Conservation (phyloP, 495 filamentous ascomycete genomes). For the Poronia punctata region DNA sequence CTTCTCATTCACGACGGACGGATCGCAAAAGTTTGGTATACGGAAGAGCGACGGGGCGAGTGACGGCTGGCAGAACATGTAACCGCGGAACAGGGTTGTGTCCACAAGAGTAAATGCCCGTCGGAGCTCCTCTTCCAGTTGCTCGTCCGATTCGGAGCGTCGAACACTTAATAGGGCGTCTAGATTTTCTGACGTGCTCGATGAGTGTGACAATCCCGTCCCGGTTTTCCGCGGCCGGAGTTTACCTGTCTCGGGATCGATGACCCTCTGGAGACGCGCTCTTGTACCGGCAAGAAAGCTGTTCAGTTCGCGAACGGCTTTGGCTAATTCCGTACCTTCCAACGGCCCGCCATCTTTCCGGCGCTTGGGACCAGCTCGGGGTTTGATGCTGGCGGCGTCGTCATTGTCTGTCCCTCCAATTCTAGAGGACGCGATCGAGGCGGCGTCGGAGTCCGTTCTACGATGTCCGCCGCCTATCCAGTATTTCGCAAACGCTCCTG, state of each 20-base stretch:
- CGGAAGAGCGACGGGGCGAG: constrained; percentile 88
- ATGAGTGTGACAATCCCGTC: constrained; percentile 33
- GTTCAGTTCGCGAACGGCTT: constrained; percentile 72
- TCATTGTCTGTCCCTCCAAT: constrained; percentile 36
- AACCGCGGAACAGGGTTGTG: constrained; percentile 86
- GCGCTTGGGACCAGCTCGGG: constrained; percentile 15
- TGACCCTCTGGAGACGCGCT: constrained; percentile 69
- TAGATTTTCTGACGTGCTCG: constrained; percentile 46
- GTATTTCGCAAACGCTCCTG: constrained; percentile 42
- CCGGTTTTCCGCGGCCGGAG: constrained; percentile 53
- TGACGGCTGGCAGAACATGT: constrained; percentile 82
- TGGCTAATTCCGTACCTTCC: constrained; percentile 73
- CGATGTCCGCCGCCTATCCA: constrained; percentile 39
- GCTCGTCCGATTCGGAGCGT: constrained; percentile 46
- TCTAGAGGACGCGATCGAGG: constrained; percentile 58
- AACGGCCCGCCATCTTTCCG: constrained; percentile 39
- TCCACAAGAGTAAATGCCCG: constrained; percentile 78
- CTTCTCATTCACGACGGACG: constrained; percentile 87
- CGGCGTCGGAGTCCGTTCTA: constrained; percentile 50
- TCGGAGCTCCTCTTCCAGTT: constrained; percentile 62
- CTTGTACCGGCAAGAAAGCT: constrained; percentile 80
- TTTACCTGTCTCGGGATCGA: constrained; percentile 67
- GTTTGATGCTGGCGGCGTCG: constrained; percentile 40
- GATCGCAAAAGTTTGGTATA: constrained; percentile 94
- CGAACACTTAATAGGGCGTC: constrained; percentile 40